Base-by-base conservation (phyloP, 192 early-diverging fungal genomes). In the Podila horticola region DNA sequence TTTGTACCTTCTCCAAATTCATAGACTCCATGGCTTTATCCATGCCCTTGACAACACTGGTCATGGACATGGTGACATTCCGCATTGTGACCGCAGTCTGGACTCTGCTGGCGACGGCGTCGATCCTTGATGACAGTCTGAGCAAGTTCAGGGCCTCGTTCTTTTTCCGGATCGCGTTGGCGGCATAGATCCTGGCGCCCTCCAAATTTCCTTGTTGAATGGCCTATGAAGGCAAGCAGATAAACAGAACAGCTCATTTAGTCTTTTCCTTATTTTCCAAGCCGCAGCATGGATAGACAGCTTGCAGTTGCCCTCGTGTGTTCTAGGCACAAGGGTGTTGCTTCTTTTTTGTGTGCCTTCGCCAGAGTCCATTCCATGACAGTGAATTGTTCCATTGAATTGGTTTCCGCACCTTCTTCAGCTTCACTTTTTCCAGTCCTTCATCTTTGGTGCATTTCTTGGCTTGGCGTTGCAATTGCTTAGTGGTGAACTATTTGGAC, bases 91-190 rank as follows among this genome's bases (percentile, higher is more conserved):
- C 93, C 0, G 97, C 97, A 19, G 95, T 98, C 74, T 98, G 96
- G 19, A 98, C 95, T 60, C 95, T 86, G 65, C 91, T 90, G 20
- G 96, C 93, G 22, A 96, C 95, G 36, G 93, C 98, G 73, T 98
- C 97, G 61, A 99, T 94, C 55, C 97, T 91, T 62, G 95, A 96
- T 28, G 94, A 86, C 63, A 99, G 88, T 62, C 93, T 87, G 34
- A 97, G 84, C 50, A 98, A 81, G 82, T 99, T 97, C 38, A 98
- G 86, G 4, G 91, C 69, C 81, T 98, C 97, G 76, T 95, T 98
- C 88, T 97, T 96, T 84, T 99, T 99, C 72, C 98, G 90, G 70
- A 99, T 99, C 20, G 95, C 96, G 74, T 98, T 97, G 31, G 95
- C 90, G 13, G 95, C 96, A 82, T 97, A 94, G 72, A 99, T 93